Evolutionary conservation across 306 rosid genomes (phyloP).

Genomic region (Benincasa hispida): DNA sequence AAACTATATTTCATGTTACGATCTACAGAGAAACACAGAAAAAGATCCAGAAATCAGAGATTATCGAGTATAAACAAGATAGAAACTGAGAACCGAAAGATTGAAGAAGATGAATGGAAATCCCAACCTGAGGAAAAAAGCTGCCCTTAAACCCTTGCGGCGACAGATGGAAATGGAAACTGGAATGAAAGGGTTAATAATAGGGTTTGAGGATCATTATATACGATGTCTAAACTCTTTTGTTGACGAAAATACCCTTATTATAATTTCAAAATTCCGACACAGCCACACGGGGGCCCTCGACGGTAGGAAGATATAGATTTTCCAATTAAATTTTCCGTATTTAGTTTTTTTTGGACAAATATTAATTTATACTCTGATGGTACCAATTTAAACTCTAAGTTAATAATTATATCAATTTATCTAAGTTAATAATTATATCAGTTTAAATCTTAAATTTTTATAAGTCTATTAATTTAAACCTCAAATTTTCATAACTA

Average conservation of each 20-base stretch:
- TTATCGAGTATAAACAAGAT: background rate
- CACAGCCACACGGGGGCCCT: too few species aligned
- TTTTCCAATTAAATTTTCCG: too few species aligned
- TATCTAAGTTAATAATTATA: too few species aligned
- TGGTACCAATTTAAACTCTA: too few species aligned
- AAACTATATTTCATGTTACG: background rate
- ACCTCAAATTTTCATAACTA: too few species aligned
- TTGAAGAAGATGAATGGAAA: background rate
- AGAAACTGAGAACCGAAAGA: background rate
- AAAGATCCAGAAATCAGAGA: background rate
- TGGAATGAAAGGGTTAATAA: background rate
- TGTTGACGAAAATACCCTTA: conserved; percentile 11
- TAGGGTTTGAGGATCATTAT: conserved; percentile 6
- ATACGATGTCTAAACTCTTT: background rate
- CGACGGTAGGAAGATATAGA: too few species aligned
- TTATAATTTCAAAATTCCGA: background rate
- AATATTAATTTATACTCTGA: too few species aligned
- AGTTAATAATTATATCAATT: too few species aligned
- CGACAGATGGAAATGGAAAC: background rate
- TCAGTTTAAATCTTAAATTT: too few species aligned
- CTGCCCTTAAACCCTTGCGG: conserved; percentile 17
- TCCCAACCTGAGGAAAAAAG: background rate
- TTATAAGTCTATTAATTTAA: too few species aligned
- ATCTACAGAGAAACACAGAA: background rate
- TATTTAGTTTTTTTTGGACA: too few species aligned